Base-by-base conservation (phyloP, 306 rosid genomes). In the Ochetophila trinervis region DNA sequence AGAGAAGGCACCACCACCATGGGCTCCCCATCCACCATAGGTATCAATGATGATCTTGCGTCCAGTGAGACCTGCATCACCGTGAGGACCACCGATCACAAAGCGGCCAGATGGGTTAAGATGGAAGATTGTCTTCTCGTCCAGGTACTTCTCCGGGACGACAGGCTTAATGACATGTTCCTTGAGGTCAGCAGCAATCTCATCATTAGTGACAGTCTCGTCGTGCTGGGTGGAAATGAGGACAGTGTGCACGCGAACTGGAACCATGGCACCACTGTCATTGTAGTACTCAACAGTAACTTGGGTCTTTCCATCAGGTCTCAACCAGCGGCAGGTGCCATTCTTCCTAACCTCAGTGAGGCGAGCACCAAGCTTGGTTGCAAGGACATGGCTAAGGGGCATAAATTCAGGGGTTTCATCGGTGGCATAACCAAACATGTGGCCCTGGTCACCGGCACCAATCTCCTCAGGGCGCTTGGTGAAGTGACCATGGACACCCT, bases 361-460 rank as follows among this genome's bases (percentile, higher is more conserved):
- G 65, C 86, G 87, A 62, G 97, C 91, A 10, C 99, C 99, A 15
- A 94, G 78, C 74, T 94, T 94, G 61, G 99, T 94, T 23, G 99
- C 97, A 40, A 94, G 97, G 76, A 94, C 99, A 53, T 94, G 99
- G 77, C 84, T 94, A 60, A 94, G 84, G 1, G 99, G 99, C 99
- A 94, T 94, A 54, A 62, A 61, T 57, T 94, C 99, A 17, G 97
- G 97, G 79, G 99, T 94, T 65, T 94, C 99, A 72, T 94, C 99
- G 15, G 99, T 94, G 68, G 99, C 99, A 81, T 94, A 94, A 11
- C 99, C 99, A 82, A 94, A 94, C 99, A 94, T 94, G 79, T 90
- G 99, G 66, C 99, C 99, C 74, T 94, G 99, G 77, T 94, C 99
- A 78, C 99, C 99, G 52, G 99, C 99, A 68, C 99, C 99, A 52